A percentile compares a stretch with the other conserved stretches of the same genome.
Evolutionary conservation across 2,329 filamentous ascomycete species (phyloP).

Genomic region (Exophiala aquamarina): DNA sequence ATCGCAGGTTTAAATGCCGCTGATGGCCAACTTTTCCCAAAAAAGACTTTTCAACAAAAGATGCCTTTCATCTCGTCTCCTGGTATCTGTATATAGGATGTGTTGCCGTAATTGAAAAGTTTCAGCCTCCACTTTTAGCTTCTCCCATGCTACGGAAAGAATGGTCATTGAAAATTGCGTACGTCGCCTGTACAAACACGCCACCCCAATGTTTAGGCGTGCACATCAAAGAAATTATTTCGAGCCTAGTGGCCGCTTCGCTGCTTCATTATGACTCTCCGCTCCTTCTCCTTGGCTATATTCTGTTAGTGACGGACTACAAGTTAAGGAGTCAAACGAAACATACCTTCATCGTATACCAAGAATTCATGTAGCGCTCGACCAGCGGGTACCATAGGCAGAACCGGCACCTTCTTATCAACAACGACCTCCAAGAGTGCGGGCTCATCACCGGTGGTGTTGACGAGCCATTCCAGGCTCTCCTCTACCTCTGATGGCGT

Average conservation of each 20-base stretch:
- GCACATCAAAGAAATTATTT: slow-evolving; percentile 1
- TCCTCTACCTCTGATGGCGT: slow-evolving; percentile 77
- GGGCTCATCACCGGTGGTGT: slow-evolving; percentile 72
- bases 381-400: slow-evolving; percentile 94
- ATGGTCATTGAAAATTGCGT: slow-evolving; percentile 4
- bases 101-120: no score
- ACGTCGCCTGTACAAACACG: slow-evolving; percentile 16
- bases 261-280: slow-evolving; percentile 63
- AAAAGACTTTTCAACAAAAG: no score
- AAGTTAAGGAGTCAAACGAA: slow-evolving; percentile 1
- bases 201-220: not conserved
- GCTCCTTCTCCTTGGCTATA: slow-evolving; percentile 66
- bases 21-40: no score
- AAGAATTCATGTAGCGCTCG: slow-evolving; percentile 89
- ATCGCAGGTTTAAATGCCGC: no score
- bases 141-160: no score
- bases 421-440: slow-evolving; percentile 83
- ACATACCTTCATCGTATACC: slow-evolving; percentile 75
- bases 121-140: no score
- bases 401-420: slow-evolving; percentile 76
- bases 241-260: slow-evolving; percentile 13
- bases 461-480: slow-evolving; percentile 82
- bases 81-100: no score
- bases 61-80: no score
- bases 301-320: slow-evolving; percentile 8